A percentile compares a stretch with the other conserved stretches of the same genome.
Conservation (phyloP, 495 filamentous ascomycete species). For the Staphylotrichum tortipilum region DNA sequence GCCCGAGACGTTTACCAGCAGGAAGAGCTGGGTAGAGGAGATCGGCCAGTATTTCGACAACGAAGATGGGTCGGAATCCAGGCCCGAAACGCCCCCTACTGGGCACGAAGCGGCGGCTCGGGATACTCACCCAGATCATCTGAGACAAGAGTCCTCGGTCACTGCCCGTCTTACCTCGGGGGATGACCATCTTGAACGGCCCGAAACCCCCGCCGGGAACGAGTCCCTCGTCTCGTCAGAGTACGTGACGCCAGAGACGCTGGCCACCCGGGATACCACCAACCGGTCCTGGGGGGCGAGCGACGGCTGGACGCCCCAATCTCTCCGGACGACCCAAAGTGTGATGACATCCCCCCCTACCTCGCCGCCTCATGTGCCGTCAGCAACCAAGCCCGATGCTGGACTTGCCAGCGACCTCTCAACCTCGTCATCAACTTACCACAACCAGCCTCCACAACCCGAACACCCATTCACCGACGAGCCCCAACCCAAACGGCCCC, state of each 20-base stretch:
- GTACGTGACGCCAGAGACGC: slow-evolving; percentile 1
- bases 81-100: background rate
- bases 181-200: background rate
- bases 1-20: background rate
- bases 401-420: background rate
- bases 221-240: background rate
- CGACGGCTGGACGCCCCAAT: slow-evolving; percentile 15
- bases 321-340: slow-evolving; percentile 13
- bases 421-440: background rate
- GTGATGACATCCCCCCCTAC: slow-evolving; percentile 15
- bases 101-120: background rate
- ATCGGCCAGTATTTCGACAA: slow-evolving; percentile 3
- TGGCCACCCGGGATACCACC: background rate
- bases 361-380: slow-evolving; percentile 5
- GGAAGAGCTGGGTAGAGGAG: background rate
- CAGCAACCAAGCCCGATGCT: slow-evolving; percentile 3
- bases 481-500: background rate
- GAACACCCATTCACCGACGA: background rate
- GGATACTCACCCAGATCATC: background rate
- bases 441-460: background rate
- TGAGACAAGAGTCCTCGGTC: background rate
- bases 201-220: slow-evolving; percentile 11
- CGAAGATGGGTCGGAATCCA: background rate
- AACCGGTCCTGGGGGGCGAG: background rate
- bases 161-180: too few species aligned